These are phyloP conservation scores for Fusarium humuli DNA, from an alignment of 2,329 filamentous ascomycete species.

Conservation along the genomic window DNA sequence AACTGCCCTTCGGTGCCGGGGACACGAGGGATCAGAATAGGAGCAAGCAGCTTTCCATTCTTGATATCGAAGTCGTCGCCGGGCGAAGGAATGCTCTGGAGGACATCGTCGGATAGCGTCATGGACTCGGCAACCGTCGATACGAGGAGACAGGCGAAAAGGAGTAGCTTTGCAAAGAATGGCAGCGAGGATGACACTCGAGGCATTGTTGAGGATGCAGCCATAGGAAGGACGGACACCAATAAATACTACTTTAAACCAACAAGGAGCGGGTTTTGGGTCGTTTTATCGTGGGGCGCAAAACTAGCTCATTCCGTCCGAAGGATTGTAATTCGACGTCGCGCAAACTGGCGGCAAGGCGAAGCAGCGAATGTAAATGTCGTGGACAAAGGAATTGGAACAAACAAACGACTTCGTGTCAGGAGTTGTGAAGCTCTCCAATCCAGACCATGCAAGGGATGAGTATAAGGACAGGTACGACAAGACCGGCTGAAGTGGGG, in stretches of 20 bases:
- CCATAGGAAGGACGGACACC: constrained; percentile 28
- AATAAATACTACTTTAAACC: constrained; percentile 36
- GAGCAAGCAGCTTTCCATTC: constrained; percentile 80
- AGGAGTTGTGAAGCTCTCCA: constrained; percentile 31
- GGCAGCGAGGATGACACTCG: constrained; percentile 29
- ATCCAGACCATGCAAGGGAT: constrained; percentile 36
- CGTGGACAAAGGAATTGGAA: constrained; percentile 21
- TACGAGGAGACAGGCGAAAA: constrained; percentile 36
- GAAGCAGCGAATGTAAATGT: constrained; percentile 3
- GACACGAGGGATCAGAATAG: constrained; percentile 88
- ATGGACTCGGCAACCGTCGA: constrained; percentile 55
- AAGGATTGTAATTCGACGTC: constrained; percentile 20
- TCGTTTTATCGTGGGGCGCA: constrained; percentile 37
- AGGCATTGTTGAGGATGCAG: constrained; percentile 34
- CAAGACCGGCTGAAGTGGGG: constrained; percentile 19
- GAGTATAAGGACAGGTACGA: constrained; percentile 24
- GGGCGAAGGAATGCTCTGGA: constrained; percentile 77
- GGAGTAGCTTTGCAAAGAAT: constrained; percentile 35
- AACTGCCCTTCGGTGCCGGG: constrained; percentile 83
- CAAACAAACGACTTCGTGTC: constrained; percentile 31
- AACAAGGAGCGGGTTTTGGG: constrained; percentile 36
- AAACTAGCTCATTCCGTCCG: constrained; percentile 40
- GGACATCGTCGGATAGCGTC: constrained; percentile 77
- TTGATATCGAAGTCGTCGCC: constrained; percentile 83
- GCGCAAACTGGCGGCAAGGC: not conserved